phyloP scores from a whole-genome alignment of 148 eudicot genomes.

The Arbutus unedo region DNA sequence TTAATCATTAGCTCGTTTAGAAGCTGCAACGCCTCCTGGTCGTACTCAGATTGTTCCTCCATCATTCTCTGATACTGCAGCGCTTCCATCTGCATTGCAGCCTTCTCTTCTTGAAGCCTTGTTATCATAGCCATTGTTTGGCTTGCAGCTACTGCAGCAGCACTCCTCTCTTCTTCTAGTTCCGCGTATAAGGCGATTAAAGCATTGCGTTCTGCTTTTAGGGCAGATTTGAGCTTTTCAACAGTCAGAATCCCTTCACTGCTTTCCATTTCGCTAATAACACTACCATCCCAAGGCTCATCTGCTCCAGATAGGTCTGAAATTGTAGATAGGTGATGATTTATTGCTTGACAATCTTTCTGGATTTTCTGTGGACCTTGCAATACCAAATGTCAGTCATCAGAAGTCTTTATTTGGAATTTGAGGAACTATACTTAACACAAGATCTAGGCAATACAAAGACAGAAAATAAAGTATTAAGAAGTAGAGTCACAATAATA shows the following conservation, averaged over 20 bases:
- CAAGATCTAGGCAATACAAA: background rate
- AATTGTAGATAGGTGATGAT: background rate
- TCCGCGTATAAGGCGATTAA: conserved; percentile 57
- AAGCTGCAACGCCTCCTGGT: conserved; percentile 88
- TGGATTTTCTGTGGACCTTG: conserved; percentile 16
- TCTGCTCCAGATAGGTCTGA: conserved; percentile 37
- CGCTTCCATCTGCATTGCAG: conserved; percentile 96
- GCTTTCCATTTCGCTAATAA: conserved; percentile 51
- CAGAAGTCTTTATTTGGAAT: background rate
- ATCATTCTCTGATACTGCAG: conserved; percentile 91
- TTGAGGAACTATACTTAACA: background rate
- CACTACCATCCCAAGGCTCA: conserved; percentile 66
- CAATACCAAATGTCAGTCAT: background rate
- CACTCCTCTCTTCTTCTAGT: conserved; percentile 88
- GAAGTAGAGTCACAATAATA: background rate
- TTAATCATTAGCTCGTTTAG: conserved; percentile 81
- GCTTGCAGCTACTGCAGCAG: conserved; percentile 79
- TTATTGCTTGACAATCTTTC: conserved; percentile 8
- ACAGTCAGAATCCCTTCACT: conserved; percentile 37
- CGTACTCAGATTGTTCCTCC: conserved; percentile 96
- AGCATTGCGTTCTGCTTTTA: conserved; percentile 58
- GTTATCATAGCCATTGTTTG: conserved; percentile 97
- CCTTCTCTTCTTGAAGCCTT: conserved; percentile 94
- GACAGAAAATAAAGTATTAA: background rate
- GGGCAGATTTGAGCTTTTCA: conserved; percentile 53